A percentile compares a stretch with the other conserved stretches of the same genome.
These are phyloP conservation scores for Boletus bicolor DNA, from an alignment of 768 basidiomycete species.

Conservation along the genomic window DNA sequence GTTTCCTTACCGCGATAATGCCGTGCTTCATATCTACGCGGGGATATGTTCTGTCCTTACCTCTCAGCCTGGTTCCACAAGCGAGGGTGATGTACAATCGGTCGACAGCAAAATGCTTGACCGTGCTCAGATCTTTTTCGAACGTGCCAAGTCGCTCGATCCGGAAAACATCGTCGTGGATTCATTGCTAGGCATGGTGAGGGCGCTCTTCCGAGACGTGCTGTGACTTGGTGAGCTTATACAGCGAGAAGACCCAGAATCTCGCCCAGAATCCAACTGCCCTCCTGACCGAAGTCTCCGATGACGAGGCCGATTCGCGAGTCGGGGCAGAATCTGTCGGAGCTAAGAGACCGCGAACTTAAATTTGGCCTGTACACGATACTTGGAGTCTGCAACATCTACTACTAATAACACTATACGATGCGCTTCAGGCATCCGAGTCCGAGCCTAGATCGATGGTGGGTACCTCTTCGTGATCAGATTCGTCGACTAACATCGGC, in stretches of 20 bases:
- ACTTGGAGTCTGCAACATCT: not conserved
- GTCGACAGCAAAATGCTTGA: constrained; percentile 43
- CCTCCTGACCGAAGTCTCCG: constrained; percentile 27
- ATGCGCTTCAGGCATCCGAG: constrained; percentile 46
- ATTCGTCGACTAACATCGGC: constrained; percentile 31
- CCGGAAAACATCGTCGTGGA: constrained; percentile 51
- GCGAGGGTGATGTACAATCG: constrained; percentile 4
- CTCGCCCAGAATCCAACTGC: constrained; percentile 20
- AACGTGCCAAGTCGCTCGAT: constrained; percentile 60
- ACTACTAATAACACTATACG: not conserved
- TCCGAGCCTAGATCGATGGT: constrained; percentile 76
- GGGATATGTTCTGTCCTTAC: constrained; percentile 68
- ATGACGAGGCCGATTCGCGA: constrained; percentile 32
- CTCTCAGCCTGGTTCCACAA: constrained; percentile 37
- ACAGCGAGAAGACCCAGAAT: constrained; percentile 17
- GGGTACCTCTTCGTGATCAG: constrained; percentile 77
- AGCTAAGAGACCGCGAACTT: constrained; percentile 18
- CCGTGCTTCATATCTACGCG: constrained; percentile 77
- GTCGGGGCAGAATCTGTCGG: not conserved
- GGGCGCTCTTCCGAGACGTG: not conserved
- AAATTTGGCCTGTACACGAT: not conserved
- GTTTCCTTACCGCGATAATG: constrained; percentile 82
- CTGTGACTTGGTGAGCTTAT: not conserved
- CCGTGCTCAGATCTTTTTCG: constrained; percentile 57
- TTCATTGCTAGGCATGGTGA: constrained; percentile 54